phyloP scores from a whole-genome alignment of 2,329 filamentous ascomycete species.

The Ramularia endophylla region DNA sequence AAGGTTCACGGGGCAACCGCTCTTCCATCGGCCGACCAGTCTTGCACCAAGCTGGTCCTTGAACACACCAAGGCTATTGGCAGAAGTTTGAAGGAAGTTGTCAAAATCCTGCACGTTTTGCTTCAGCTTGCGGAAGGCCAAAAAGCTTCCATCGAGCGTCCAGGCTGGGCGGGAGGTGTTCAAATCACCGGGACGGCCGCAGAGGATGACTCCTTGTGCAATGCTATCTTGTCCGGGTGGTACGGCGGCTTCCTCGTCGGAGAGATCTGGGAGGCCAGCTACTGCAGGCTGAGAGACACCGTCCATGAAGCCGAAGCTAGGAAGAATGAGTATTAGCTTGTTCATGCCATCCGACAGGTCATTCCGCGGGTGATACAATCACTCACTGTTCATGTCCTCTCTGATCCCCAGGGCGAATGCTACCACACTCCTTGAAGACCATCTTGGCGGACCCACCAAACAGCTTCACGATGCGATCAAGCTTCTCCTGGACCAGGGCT shows the following conservation, averaged over 20 bases:
- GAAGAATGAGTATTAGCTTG: not conserved
- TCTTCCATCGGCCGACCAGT: conserved; percentile 42
- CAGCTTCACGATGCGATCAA: conserved; percentile 28
- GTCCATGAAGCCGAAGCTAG: conserved; percentile 41
- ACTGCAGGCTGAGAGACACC: conserved; percentile 39
- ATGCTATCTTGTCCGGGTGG: conserved; percentile 31
- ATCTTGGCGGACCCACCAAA: conserved; percentile 28
- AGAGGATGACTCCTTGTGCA: conserved; percentile 33
- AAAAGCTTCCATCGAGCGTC: conserved; percentile 42
- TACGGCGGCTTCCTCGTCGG: conserved; percentile 12
- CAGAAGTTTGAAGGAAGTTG: conserved; percentile 33
- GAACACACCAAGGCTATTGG: conserved; percentile 22
- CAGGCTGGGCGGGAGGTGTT: conserved; percentile 28
- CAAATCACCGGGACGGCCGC: conserved; percentile 34
- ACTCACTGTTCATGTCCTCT: conserved; percentile 36
- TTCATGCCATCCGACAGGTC: too few relatives aligned
- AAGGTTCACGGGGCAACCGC: conserved; percentile 18
- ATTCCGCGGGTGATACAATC: too few relatives aligned
- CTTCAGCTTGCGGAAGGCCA: conserved; percentile 40
- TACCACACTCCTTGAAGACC: conserved; percentile 29
- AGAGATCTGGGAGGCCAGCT: conserved; percentile 27
- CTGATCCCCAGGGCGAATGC: conserved; percentile 31
- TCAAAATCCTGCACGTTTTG: conserved; percentile 44
- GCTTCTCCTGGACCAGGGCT: conserved; percentile 22
- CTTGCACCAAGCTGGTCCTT: conserved; percentile 38